phyloP scores from a whole-genome alignment of 257 asterid genomes.

The Anisodus acutangulus region DNA sequence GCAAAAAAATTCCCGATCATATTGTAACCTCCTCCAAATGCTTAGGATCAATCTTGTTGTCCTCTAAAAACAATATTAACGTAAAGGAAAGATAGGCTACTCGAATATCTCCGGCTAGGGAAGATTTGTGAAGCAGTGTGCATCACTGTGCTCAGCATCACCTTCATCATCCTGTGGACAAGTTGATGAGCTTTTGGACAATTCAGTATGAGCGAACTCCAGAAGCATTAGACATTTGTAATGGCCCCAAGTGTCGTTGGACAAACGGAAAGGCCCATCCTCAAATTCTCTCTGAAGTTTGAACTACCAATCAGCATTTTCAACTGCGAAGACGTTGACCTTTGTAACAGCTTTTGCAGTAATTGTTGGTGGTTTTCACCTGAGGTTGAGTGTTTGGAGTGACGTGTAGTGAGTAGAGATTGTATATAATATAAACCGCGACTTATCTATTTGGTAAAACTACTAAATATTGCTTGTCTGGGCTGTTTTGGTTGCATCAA shows the following conservation, averaged over 20 bases:
- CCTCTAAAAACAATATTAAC: neutral
- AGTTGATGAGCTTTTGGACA: no score
- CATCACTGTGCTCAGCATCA: no score
- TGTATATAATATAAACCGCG: neutral
- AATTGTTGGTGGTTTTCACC: neutral
- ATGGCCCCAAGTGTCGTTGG: no score
- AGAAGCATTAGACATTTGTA: no score
- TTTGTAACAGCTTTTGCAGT: neutral
- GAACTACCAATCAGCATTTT: no score
- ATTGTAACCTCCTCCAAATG: neutral
- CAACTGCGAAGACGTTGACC: no score
- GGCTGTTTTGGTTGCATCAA: neutral
- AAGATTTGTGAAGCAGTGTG: neutral
- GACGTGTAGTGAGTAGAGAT: neutral
- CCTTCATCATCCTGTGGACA: no score
- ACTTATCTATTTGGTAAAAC: neutral
- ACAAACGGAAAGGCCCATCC: no score
- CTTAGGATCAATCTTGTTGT: neutral
- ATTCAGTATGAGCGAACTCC: no score
- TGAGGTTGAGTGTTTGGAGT: neutral
- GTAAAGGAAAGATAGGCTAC: neutral
- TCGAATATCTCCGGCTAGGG: neutral
- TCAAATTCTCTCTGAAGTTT: no score
- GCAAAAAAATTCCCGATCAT: neutral
- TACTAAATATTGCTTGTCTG: no score